Evolutionary conservation across 2,329 filamentous ascomycete genomes (phyloP).

Genomic region (Colletotrichum salicis): DNA sequence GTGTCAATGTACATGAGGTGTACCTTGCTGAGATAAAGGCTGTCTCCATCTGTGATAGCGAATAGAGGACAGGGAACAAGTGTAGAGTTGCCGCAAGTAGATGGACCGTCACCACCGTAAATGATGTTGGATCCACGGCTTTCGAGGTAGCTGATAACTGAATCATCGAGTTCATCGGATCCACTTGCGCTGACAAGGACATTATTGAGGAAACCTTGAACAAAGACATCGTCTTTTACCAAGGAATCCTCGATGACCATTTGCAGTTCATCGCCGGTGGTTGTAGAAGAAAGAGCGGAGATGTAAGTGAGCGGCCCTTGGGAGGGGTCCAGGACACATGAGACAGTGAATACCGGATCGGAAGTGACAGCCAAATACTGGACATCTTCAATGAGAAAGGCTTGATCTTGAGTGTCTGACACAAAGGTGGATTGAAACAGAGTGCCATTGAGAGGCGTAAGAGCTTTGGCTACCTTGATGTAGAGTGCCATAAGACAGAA

Average conservation of each 20-base stretch:
- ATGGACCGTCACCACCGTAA: neutral
- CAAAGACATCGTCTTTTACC: neutral
- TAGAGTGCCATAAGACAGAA: neutral
- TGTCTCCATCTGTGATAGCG: neutral
- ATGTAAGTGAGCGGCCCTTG: neutral
- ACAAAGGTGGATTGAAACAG: neutral
- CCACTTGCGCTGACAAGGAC: neutral
- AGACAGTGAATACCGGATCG: neutral
- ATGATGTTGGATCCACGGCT: neutral
- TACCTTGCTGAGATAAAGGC: neutral
- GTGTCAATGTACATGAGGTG: slow-evolving; percentile 6
- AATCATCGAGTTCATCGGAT: neutral
- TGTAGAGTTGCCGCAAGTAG: neutral
- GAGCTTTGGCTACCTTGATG: neutral
- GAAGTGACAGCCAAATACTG: neutral
- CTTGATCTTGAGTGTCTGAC: neutral
- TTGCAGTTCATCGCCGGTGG: neutral
- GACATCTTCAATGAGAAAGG: neutral
- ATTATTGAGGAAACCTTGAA: neutral
- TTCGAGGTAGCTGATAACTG: neutral
- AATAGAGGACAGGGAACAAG: neutral
- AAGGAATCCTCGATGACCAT: neutral
- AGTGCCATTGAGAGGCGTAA: neutral
- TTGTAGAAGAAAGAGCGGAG: neutral
- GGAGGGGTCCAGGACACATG: neutral